Conservation (phyloP, 495 filamentous ascomycete species). For the Hypoxylon lienhwacheense region DNA sequence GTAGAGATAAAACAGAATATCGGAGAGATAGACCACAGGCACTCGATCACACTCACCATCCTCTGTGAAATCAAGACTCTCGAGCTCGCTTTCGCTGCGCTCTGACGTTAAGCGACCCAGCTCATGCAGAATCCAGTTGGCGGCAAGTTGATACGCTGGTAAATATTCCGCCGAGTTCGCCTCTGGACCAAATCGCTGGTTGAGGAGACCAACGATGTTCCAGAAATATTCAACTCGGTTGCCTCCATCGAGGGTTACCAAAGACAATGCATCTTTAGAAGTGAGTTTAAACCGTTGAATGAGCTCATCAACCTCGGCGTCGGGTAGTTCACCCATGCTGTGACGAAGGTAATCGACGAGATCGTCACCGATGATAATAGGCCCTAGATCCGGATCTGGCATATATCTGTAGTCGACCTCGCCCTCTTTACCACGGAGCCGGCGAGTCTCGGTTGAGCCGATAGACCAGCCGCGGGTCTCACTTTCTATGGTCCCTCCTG, state of each 20-base stretch:
- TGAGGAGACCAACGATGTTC: conserved; percentile 64
- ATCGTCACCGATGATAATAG: conserved; percentile 72
- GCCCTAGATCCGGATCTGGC: conserved; percentile 90
- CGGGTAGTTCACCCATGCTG: conserved; percentile 68
- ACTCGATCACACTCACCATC: conserved; percentile 55
- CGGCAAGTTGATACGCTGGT: conserved; percentile 47
- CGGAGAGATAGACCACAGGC: conserved; percentile 61
- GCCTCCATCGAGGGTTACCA: conserved; percentile 77
- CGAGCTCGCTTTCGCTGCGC: conserved; percentile 39
- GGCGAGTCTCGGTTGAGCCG: conserved; percentile 73
- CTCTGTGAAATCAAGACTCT: conserved; percentile 44
- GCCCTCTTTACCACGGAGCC: conserved; percentile 88
- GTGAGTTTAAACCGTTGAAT: conserved; percentile 63
- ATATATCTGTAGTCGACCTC: conserved; percentile 98
- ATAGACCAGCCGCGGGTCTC: conserved; percentile 95
- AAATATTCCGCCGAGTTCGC: conserved; percentile 21
- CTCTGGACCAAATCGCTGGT: conserved; percentile 43
- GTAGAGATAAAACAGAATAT: conserved; percentile 66
- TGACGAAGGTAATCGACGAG: conserved; percentile 63
- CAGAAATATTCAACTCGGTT: conserved; percentile 81
- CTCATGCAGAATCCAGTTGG: conserved; percentile 81
- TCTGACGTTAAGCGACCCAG: conserved; percentile 68
- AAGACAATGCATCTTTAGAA: conserved; percentile 82
- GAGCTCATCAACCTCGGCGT: conserved; percentile 64
- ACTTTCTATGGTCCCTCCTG: conserved; percentile 74